phyloP scores from a whole-genome alignment of 1,284 basidiomycete species.

The Tremellales sp. region DNA sequence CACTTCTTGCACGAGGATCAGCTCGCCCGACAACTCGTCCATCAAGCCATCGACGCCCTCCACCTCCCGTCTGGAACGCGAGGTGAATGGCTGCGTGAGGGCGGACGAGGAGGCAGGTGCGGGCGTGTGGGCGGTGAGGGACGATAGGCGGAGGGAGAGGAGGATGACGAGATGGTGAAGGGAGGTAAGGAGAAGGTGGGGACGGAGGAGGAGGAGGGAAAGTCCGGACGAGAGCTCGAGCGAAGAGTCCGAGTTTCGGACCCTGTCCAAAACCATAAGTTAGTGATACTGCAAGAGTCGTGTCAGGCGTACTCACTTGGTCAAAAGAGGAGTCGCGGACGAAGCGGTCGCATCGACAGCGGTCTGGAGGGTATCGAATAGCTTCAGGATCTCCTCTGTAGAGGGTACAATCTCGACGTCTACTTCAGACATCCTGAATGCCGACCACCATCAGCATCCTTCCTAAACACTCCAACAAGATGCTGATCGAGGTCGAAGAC shows the following conservation, averaged over 20 bases:
- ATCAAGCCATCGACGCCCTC: constrained; percentile 5
- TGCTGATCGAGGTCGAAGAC: too few species aligned
- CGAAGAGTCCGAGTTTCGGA: constrained; percentile 44
- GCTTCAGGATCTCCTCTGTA: constrained; percentile 31
- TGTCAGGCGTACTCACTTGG: constrained; percentile 32
- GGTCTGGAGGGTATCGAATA: constrained; percentile 39
- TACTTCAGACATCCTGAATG: too few species aligned
- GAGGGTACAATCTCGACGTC: constrained; percentile 22
- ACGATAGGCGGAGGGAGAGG: constrained; percentile 54
- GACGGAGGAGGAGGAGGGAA: constrained; percentile 84
- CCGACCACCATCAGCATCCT: too few species aligned
- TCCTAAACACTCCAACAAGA: too few species aligned
- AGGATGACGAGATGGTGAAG: constrained; percentile 80
- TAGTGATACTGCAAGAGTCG: background rate
- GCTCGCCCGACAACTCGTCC: constrained; percentile 35
- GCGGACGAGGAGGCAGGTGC: constrained; percentile 16
- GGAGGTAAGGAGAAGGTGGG: constrained; percentile 80
- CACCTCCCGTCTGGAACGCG: constrained; percentile 8
- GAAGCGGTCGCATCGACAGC: constrained; percentile 41
- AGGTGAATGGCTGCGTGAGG: constrained; percentile 15
- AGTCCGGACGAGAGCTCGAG: constrained; percentile 74
- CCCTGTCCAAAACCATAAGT: constrained; percentile 11
- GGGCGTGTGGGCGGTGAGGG: constrained; percentile 14
- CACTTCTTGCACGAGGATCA: constrained; percentile 47
- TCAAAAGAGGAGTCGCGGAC: constrained; percentile 35